Base-by-base conservation (phyloP, 768 basidiomycete genomes). In the Lyophyllum semitale region DNA sequence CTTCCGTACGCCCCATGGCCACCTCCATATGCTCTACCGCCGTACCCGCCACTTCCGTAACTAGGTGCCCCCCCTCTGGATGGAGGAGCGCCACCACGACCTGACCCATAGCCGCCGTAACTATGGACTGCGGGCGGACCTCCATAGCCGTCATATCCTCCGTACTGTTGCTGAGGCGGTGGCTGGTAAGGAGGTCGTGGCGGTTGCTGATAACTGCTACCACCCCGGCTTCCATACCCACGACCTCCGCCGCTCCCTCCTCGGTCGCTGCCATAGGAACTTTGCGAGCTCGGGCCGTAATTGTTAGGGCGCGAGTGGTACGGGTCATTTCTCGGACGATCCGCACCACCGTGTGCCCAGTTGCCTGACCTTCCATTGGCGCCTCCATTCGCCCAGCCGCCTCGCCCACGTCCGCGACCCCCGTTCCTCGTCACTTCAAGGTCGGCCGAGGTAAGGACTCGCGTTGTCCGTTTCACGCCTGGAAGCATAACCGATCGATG, bases 401-500 rank as follows among this genome's bases (percentile, higher is more conserved):
- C 82, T 33, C 84, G 77, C 38, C 79, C 79, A 54, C 82, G 74
- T 29, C 76, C 71, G 0, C 74, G 69, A 40, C 77, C 83, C 20
- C 88, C 82, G 40, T 76, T 71, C 41, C 89, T 81, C 0, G 85
- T 81, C 23, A 74, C 72, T 59, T 94, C 93, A 49, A 89, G 73
- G 66, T 99, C 97, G 26, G 76, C 73, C 2, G 84, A 68, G 11
- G 81, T 83, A 35, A 99, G 77, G 1, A 85, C 71, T 9, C 85
- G 81, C 9, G 79, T 72, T 1, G 83, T 77, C 53, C 79, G 80
- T 59, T 73, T 82, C 26, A 83, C 84, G 1, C 91, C 92, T 8
- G 87, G 87, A 1, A 99, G 77, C 25, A 98, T 73, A 40, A 88
- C 75, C 15, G 94, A 96, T 44, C 83, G 86, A 68, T 99, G 97